Base-by-base conservation (phyloP, 2,329 filamentous ascomycete genomes). In the Cytospora chrysosperma region DNA sequence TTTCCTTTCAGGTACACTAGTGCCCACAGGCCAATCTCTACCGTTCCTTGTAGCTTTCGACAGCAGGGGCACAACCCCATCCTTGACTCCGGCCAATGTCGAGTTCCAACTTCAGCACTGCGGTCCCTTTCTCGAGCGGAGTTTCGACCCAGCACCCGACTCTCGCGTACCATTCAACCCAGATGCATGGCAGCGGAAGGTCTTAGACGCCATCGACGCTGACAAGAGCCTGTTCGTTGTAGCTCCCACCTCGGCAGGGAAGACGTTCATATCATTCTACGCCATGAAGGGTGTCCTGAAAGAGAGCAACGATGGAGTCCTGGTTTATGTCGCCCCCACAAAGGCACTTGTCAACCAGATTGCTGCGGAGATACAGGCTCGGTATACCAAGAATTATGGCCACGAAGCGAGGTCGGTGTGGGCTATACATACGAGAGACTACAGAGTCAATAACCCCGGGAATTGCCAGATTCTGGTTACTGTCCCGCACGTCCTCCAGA, bases 321-420 rank as follows among this genome's bases (percentile, higher is more conserved):
- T 94, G 8, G 88, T 93, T 0, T 94, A 93, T 68, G 88, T 94
- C 7, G 91, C 90, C 0, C 91, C 91, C 0, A 93, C 90, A 0
- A 94, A 94, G 71, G 90, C 91, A 4, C 78, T 94, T 13, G 90
- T 93, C 64, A 93, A 93, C 71, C 91, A 94, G 73, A 93, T 94
- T 67, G 90, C 89, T 1, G 90, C 90, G 1, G 90, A 93, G 74
- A 81, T 93, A 19, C 86, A 92, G 72, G 90, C 86, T 6, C 83
- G 89, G 6, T 94, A 92, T 71, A 85, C 83, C 0, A 94, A 93
- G 74, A 79, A 75, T 1, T 86, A 87, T 73, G 79, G 79, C 30
- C 81, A 86, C 43, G 79, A 77, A 5, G 86, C 84, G 0, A 87
- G 87, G 68, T 90, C 86, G 0, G 87, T 93, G 0, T 94, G 90